These are phyloP conservation scores for Paracoccidioides lutzii DNA, from an alignment of 2,329 filamentous ascomycete species.

Conservation along the genomic window DNA sequence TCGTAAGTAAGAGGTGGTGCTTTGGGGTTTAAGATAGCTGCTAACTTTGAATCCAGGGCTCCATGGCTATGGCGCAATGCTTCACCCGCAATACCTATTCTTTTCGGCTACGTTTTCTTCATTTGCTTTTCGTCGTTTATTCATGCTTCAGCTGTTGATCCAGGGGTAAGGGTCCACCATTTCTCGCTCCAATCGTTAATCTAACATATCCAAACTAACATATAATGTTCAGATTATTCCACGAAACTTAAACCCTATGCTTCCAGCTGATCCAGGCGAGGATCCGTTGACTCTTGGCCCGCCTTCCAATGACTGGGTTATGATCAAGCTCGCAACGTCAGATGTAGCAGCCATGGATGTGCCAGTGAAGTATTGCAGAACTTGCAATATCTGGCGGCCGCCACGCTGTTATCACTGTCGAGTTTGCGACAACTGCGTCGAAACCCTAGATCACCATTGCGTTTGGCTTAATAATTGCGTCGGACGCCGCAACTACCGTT, in stretches of 20 bases:
- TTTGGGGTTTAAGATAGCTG: neutral
- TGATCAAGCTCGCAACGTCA: slow-evolving; percentile 68
- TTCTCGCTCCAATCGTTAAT: neutral
- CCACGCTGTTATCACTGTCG: slow-evolving; percentile 93
- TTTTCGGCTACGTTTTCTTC: slow-evolving; percentile 85
- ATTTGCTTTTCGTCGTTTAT: slow-evolving; percentile 87
- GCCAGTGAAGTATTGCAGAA: slow-evolving; percentile 94
- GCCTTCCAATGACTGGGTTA: slow-evolving; percentile 82
- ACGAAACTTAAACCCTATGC: slow-evolving; percentile 79
- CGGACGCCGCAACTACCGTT: slow-evolving; percentile 91
- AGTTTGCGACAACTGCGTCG: slow-evolving; percentile 91
- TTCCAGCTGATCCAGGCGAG: slow-evolving; percentile 58
- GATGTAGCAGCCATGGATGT: slow-evolving; percentile 86
- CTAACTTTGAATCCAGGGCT: slow-evolving; percentile 36
- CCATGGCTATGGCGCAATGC: slow-evolving; percentile 76
- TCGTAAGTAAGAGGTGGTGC: slow-evolving; percentile 40
- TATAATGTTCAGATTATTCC: slow-evolving; percentile 62
- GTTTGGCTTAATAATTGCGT: slow-evolving; percentile 99
- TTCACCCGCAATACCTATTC: slow-evolving; percentile 75
- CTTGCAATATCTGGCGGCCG: slow-evolving; percentile 93
- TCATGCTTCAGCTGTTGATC: slow-evolving; percentile 83
- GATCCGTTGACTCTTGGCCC: slow-evolving; percentile 74
- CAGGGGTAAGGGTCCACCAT: slow-evolving; percentile 55
- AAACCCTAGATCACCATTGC: slow-evolving; percentile 95
- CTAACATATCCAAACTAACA: neutral